Percentiles rank a stretch among this genome's conserved stretches.
phyloP scores from a whole-genome alignment of 805 yeast genomes.

The Zygosaccharomyces pseudorouxii region DNA sequence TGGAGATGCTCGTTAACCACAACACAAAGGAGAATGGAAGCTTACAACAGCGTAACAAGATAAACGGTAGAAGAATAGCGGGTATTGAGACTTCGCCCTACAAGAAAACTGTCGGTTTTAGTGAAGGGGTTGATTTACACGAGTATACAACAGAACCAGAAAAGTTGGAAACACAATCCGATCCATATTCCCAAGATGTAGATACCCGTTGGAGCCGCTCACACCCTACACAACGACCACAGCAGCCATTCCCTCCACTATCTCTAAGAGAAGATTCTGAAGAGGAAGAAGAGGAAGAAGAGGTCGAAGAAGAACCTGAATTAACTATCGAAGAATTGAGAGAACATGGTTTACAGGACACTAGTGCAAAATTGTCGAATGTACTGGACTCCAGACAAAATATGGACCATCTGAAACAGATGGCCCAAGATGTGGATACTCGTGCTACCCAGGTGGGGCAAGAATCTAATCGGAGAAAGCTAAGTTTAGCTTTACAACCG shows the following conservation, averaged over 20 bases:
- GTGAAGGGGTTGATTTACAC: slow-evolving; percentile 18
- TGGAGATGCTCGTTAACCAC: slow-evolving; percentile 30
- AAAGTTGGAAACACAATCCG: not conserved
- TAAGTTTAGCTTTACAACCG: slow-evolving; percentile 20
- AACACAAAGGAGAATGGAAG: slow-evolving; percentile 19
- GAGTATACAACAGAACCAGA: slow-evolving; percentile 13
- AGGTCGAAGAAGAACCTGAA: slow-evolving; percentile 10
- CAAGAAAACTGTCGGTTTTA: slow-evolving; percentile 18
- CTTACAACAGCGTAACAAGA: not conserved
- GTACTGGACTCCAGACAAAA: slow-evolving; percentile 13
- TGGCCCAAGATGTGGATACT: slow-evolving; percentile 16
- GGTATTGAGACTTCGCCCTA: slow-evolving; percentile 1
- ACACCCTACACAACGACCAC: not conserved
- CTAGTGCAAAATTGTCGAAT: slow-evolving; percentile 14
- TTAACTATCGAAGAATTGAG: slow-evolving; percentile 15
- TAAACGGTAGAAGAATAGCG: not conserved
- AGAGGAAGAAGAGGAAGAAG: slow-evolving; percentile 1
- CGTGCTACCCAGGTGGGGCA: slow-evolving; percentile 4
- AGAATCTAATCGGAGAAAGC: slow-evolving; percentile 1
- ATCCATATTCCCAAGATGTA: not conserved
- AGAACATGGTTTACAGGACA: slow-evolving; percentile 16
- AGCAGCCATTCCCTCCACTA: not conserved
- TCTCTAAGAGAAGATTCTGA: slow-evolving; percentile 5
- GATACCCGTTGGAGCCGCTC: slow-evolving; percentile 11
- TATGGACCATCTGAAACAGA: slow-evolving; percentile 16